phyloP scores from a whole-genome alignment of 441 rosid genomes.

The Populus hybrid region DNA sequence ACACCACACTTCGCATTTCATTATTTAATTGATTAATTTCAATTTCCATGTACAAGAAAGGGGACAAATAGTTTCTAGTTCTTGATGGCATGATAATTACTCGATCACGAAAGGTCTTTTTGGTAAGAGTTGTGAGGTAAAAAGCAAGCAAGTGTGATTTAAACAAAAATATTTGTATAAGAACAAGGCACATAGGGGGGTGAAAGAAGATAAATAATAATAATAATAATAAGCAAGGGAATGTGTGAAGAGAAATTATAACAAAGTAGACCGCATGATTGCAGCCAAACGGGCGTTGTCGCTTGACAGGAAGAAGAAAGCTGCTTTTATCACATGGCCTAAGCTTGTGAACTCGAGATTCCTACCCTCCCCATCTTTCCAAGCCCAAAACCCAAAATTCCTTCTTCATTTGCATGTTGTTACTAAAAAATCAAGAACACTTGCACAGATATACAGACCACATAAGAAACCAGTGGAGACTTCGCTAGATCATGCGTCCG shows the following conservation, averaged over 20 bases:
- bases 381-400: slow-evolving; percentile 26
- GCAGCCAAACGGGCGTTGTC: slow-evolving; percentile 89
- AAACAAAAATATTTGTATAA: slow-evolving; percentile 5
- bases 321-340: slow-evolving; percentile 74
- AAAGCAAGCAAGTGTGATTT: background rate
- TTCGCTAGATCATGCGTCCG: slow-evolving; percentile 20
- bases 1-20: background rate
- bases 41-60: too few species aligned
- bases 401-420: background rate
- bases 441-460: background rate
- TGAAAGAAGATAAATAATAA: background rate
- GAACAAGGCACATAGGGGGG: slow-evolving; percentile 20
- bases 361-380: slow-evolving; percentile 8
- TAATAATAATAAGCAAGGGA: slow-evolving; percentile 5
- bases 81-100: too few species aligned
- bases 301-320: slow-evolving; percentile 58
- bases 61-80: too few species aligned
- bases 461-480: background rate
- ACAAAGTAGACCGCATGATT: slow-evolving; percentile 76
- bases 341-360: slow-evolving; percentile 23
- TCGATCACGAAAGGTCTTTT: too few species aligned
- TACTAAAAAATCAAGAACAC: background rate
- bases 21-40: too few species aligned
- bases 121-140: too few species aligned
- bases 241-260: slow-evolving; percentile 33